A percentile compares a stretch with the other conserved stretches of the same genome.
phyloP scores from a whole-genome alignment of 1,284 basidiomycete species.

The Rhodotorula sp. region DNA sequence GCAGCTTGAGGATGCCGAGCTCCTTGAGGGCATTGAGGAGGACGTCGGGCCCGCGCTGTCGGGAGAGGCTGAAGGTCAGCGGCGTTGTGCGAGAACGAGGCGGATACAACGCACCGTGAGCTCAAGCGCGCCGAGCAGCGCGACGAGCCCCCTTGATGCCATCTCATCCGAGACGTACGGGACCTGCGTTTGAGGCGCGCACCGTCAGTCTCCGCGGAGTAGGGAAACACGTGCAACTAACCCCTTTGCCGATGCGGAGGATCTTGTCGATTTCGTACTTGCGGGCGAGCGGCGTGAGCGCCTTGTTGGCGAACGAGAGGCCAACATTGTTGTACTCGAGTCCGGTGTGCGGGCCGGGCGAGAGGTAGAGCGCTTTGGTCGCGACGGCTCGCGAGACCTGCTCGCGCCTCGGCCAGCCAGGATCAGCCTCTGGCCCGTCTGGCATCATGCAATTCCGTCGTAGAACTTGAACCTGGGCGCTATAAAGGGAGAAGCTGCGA shows the following conservation, averaged over 20 bases:
- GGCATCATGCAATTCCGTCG: too few species aligned
- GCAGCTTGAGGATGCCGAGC: conserved; percentile 10
- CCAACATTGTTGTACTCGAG: not conserved
- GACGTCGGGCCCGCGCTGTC: not conserved
- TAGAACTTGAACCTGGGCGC: too few species aligned
- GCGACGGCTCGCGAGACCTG: not conserved
- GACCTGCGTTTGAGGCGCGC: not conserved
- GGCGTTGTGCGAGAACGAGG: too few species aligned
- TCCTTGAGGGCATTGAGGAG: not conserved
- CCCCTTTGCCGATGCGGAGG: not conserved
- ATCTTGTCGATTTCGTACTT: conserved; percentile 1
- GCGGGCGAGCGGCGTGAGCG: not conserved
- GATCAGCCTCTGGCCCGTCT: not conserved
- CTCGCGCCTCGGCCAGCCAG: too few species aligned
- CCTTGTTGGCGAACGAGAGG: not conserved
- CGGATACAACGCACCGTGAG: not conserved
- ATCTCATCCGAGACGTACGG: conserved; percentile 12
- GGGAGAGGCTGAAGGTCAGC: not conserved
- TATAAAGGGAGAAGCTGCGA: too few species aligned
- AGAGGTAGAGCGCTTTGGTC: conserved; percentile 7
- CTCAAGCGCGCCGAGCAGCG: conserved; percentile 7
- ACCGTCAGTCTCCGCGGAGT: not conserved
- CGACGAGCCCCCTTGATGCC: not conserved
- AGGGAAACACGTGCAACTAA: not conserved
- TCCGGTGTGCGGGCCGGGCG: not conserved